Base-by-base conservation (phyloP, 2,329 filamentous ascomycete species). In the Nectriaceae sp. region DNA sequence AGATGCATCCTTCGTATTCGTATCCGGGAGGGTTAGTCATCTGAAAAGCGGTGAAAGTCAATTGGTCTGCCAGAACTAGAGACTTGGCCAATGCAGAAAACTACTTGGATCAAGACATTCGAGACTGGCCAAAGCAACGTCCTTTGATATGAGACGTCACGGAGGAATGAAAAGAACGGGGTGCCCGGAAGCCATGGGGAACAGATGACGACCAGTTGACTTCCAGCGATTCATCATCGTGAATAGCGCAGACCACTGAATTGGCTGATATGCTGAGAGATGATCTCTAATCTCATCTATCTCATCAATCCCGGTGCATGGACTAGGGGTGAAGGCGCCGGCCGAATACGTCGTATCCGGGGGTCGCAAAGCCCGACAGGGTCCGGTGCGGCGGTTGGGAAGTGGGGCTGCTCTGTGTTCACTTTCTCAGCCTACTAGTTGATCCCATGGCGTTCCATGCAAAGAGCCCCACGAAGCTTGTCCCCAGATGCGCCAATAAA, bases 281-380 rank as follows among this genome's bases (percentile, higher is more conserved):
- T 13, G 24, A 29, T 29, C 24, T 29, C 24, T 6, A 29, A 29
- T 29, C 24, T 29, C 6, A 29, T 6, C 24, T 6, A 29, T 29
- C 24, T 29, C 24, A 29, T 29, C 24, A 29, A 29, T 29, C 24
- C 13, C 24, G 24, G 24, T 6, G 13, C 6, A 13, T 29, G 24
- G 6, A 13, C 24, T 6, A 29, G 24, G 24, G 24, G 6, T 13
- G 33, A 19, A 21, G 41, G 43, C 13, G 21, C 36, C 52, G 39
- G 53, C 55, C 55, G 55, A 57, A 57, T 58, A 57, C 55, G 55
- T 49, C 55, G 55, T 56, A 58, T 56, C 22, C 41, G 26, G 21
- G 42, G 18, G 20, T 42, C 29, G 11, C 33, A 15, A 36, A 36
- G 37, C 37, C 37, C 37, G 20, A 21, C 13, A 21, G 37, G 8